phyloP scores from a whole-genome alignment of 768 basidiomycete species.

The Lactarius hatsudake region DNA sequence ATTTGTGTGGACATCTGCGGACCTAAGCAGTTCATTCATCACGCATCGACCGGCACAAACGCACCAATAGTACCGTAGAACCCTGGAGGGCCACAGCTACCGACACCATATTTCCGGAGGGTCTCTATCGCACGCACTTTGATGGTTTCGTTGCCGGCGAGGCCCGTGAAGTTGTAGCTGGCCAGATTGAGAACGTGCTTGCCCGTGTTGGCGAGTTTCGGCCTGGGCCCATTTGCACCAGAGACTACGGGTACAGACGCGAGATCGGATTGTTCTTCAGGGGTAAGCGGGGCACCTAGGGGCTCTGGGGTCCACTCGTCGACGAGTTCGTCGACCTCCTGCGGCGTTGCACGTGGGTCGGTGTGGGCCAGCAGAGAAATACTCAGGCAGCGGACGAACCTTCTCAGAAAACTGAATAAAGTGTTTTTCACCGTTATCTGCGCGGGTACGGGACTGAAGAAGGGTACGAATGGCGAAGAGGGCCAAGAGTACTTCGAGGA shows the following conservation, averaged over 20 bases:
- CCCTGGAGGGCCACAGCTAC: too few species aligned
- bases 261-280: conserved; percentile 66
- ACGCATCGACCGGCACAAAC: too few species aligned
- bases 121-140: too few species aligned
- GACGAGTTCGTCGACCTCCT: conserved; percentile 97
- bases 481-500: conserved; percentile 85
- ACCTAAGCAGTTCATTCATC: too few species aligned
- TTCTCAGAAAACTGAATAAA: conserved; percentile 91
- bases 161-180: conserved; percentile 87
- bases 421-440: conserved; percentile 79
- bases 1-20: too few species aligned
- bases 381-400: conserved; percentile 43
- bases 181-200: conserved; percentile 84
- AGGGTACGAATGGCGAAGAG: conserved; percentile 88
- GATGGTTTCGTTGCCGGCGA: conserved; percentile 85
- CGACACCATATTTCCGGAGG: too few species aligned
- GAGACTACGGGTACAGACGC: conserved; percentile 69
- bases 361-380: neutral
- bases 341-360: conserved; percentile 5
- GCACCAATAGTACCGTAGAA: too few species aligned
- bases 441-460: conserved; percentile 84
- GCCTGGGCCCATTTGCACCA: conserved; percentile 81
- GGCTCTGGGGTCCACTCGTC: conserved; percentile 93
- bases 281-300: conserved; percentile 59
- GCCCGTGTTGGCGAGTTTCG: conserved; percentile 67